These are phyloP conservation scores for Prunus mume DNA, from an alignment of 306 rosid genomes.

Conservation along the genomic window DNA sequence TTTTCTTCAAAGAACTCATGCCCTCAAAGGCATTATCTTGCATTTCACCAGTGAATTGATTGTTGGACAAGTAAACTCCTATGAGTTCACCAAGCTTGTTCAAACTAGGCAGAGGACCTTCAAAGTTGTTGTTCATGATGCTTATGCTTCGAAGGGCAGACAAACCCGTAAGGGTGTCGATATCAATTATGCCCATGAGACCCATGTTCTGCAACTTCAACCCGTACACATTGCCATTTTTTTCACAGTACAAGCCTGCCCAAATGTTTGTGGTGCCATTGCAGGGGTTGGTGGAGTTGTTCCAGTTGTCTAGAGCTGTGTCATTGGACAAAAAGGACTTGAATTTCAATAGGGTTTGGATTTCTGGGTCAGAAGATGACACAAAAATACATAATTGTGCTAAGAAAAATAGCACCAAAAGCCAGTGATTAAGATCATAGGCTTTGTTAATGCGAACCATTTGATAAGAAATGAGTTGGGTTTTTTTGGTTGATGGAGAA, in stretches of 20 bases:
- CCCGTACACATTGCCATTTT: constrained; percentile 15
- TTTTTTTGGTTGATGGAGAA: neutral
- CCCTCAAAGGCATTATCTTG: constrained; percentile 49
- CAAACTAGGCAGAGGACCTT: constrained; percentile 59
- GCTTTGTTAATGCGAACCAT: constrained; percentile 3
- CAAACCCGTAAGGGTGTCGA: constrained; percentile 35
- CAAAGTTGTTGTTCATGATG: constrained; percentile 50
- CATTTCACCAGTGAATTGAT: constrained; percentile 59
- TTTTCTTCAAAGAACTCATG: constrained; percentile 42
- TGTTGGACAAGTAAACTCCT: constrained; percentile 50
- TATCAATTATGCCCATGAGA: constrained; percentile 48
- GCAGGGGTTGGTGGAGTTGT: constrained; percentile 30
- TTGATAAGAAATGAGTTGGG: neutral
- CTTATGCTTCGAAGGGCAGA: constrained; percentile 47
- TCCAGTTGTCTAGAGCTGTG: constrained; percentile 43
- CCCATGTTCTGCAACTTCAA: constrained; percentile 58
- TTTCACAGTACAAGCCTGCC: constrained; percentile 53
- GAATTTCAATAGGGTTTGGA: constrained; percentile 48
- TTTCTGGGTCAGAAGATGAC: constrained; percentile 25
- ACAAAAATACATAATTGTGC: neutral
- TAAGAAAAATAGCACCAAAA: constrained; percentile 22
- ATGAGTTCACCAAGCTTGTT: constrained; percentile 33
- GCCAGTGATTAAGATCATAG: constrained; percentile 1
- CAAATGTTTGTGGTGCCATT: constrained; percentile 13
- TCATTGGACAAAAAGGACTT: constrained; percentile 38